Percentiles rank a stretch among this genome's conserved stretches.
phyloP scores from a whole-genome alignment of 2,329 filamentous ascomycete species.

The Venturia asperata region DNA sequence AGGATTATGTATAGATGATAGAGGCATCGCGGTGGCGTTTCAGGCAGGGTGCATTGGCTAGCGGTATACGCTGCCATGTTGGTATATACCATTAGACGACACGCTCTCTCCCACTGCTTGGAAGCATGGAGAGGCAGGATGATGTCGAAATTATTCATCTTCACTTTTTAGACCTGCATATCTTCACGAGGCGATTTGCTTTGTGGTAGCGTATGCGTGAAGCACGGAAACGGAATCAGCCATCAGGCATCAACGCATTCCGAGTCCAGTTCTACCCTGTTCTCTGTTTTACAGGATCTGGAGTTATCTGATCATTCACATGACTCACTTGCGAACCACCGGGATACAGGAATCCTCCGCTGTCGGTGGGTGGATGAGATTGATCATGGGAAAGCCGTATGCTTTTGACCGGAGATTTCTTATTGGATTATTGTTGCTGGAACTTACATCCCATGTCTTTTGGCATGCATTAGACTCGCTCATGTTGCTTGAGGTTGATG shows the following conservation, averaged over 20 bases:
- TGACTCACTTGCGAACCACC: background rate
- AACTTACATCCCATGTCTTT: background rate
- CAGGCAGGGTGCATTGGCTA: background rate
- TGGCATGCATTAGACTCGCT: background rate
- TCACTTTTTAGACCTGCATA: constrained; percentile 9
- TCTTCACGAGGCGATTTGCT: background rate
- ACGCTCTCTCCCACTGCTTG: background rate
- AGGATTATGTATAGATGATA: constrained; percentile 3
- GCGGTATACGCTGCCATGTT: constrained; percentile 1
- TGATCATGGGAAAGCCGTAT: background rate
- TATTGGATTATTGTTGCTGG: background rate
- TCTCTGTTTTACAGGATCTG: background rate
- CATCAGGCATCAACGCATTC: too few relatives aligned
- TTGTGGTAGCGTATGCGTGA: background rate
- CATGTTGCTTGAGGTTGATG: too few relatives aligned
- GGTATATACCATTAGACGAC: constrained; percentile 8
- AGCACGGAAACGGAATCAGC: too few relatives aligned
- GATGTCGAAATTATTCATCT: constrained; percentile 11
- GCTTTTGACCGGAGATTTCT: background rate
- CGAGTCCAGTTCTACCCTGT: background rate
- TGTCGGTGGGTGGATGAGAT: background rate
- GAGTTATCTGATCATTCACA: background rate
- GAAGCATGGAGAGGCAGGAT: constrained; percentile 10
- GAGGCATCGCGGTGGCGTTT: constrained; percentile 1
- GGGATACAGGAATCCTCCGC: background rate